These are phyloP conservation scores for Penicillium sp. DNA, from an alignment of 2,329 filamentous ascomycete genomes.

Conservation along the genomic window DNA sequence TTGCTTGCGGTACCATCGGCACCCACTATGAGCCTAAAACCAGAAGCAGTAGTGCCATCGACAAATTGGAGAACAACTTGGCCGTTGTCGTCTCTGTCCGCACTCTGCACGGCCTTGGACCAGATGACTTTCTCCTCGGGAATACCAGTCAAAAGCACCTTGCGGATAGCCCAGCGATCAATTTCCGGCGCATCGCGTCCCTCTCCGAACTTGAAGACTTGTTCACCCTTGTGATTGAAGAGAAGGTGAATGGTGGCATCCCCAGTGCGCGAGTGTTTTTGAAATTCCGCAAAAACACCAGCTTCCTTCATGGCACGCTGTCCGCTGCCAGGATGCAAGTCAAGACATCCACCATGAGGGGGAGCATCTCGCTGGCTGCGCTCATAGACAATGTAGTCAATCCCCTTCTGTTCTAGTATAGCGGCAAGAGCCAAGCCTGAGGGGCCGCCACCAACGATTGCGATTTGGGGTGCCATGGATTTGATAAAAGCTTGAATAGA, in stretches of 20 bases:
- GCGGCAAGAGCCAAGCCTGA: conserved; percentile 47
- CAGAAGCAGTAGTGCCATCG: conserved; percentile 28
- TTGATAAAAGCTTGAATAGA: too few relatives aligned
- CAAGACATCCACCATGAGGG: conserved; percentile 10
- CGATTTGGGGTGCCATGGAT: conserved; percentile 31
- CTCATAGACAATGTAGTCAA: conserved; percentile 13
- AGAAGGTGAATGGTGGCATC: conserved; percentile 1
- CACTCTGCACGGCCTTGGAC: conserved; percentile 3
- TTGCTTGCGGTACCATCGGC: conserved; percentile 23
- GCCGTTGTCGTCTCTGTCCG: neutral
- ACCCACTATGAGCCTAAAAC: conserved; percentile 23
- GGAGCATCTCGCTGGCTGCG: neutral
- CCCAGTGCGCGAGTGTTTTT: neutral
- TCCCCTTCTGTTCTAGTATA: neutral
- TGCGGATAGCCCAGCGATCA: conserved; percentile 36
- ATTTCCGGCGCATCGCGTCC: conserved; percentile 39
- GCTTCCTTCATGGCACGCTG: conserved; percentile 11
- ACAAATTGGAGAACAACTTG: neutral
- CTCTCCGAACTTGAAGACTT: conserved; percentile 14
- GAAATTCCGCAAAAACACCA: conserved; percentile 12
- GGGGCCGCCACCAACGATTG: conserved; percentile 45
- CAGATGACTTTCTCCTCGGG: conserved; percentile 33
- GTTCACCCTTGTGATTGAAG: neutral
- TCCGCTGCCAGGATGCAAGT: conserved; percentile 10
- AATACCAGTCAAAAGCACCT: conserved; percentile 35